These are phyloP conservation scores for barley (Hordeum vulgare) DNA, from an alignment of 176 grass and related monocot species.

Conservation along the genomic window MorexV3_pseudomolecules_assembly NC_058519.1:594551833-594552332, in stretches of 20 bases:
- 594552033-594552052: constrained; percentile 31
- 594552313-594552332: constrained; percentile 53
- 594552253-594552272: constrained; percentile 50
- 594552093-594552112: constrained; percentile 90
- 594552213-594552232: background rate
- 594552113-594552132: constrained; percentile 80
- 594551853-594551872: constrained; percentile 79
- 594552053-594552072: constrained; percentile 42
- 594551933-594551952: constrained; percentile 60
- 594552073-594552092: constrained; percentile 34
- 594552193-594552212: too few species aligned
- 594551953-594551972: background rate
- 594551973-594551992: background rate
- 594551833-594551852: constrained; percentile 53
- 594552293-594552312: constrained; percentile 91
- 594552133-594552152: constrained; percentile 54
- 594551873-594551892: constrained; percentile 86
- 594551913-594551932: constrained; percentile 72
- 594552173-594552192: background rate
- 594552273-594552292: constrained; percentile 60
- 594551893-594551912: constrained; percentile 76
- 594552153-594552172: constrained; percentile 59
- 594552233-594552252: constrained; percentile 64
- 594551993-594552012: background rate
- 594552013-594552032: background rate